These are phyloP conservation scores for Hibiscus trionum DNA, from an alignment of 345 rosid species.

Conservation along the genomic window DNA sequence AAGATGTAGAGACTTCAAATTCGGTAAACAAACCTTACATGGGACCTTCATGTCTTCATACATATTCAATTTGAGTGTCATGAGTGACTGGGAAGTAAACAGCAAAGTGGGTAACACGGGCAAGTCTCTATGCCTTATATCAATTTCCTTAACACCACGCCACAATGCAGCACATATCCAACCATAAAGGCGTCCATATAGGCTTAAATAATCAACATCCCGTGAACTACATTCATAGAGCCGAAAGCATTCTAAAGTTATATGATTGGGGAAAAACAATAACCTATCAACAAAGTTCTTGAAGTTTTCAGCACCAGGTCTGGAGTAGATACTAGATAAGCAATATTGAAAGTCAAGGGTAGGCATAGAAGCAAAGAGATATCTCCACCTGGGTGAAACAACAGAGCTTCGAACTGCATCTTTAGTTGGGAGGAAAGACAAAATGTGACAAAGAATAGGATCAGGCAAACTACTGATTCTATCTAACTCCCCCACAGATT, in stretches of 20 bases:
- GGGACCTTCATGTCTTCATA: background rate
- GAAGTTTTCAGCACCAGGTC: background rate
- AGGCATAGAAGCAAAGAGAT: background rate
- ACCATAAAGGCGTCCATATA: background rate
- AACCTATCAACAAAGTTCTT: background rate
- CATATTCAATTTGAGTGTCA: background rate
- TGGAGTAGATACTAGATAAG: background rate
- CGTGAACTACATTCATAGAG: background rate
- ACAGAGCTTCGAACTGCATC: background rate
- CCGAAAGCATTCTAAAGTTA: background rate
- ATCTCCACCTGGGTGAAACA: background rate
- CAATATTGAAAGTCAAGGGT: background rate
- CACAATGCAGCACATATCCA: background rate
- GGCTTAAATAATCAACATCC: background rate
- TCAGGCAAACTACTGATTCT: background rate
- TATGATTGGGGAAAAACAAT: background rate
- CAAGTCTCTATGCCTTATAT: background rate
- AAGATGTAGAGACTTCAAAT: background rate
- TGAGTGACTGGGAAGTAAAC: background rate
- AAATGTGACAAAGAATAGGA: background rate
- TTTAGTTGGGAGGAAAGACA: background rate
- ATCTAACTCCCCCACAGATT: background rate
- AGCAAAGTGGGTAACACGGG: background rate
- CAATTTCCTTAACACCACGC: background rate
- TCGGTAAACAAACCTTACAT: background rate